phyloP scores from a whole-genome alignment of 2,329 filamentous ascomycete genomes.

The Macrophomina tecta region DNA sequence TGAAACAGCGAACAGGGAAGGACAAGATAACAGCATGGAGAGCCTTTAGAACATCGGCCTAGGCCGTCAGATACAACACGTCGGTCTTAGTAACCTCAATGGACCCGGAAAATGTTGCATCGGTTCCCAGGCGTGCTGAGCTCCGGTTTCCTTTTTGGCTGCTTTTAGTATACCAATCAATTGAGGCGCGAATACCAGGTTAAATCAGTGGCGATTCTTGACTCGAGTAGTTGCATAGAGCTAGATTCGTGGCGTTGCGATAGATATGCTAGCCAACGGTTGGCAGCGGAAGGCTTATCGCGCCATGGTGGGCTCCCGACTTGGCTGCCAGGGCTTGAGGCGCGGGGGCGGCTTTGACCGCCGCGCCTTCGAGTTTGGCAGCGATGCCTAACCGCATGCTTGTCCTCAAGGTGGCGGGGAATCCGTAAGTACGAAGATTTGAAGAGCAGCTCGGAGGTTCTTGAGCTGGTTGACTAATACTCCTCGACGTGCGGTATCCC shows the following conservation, averaged over 20 bases:
- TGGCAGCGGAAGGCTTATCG: constrained; percentile 1
- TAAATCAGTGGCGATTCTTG: not conserved
- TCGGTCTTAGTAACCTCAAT: not conserved
- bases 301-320: not conserved
- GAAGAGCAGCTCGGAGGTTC: not conserved
- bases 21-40: too few relatives aligned
- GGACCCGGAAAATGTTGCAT: not conserved
- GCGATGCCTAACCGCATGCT: not conserved
- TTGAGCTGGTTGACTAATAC: not conserved
- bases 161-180: not conserved
- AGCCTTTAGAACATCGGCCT: too few relatives aligned
- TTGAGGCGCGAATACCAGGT: not conserved
- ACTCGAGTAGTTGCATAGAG: not conserved
- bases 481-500: too few relatives aligned
- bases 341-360: not conserved
- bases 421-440: not conserved
- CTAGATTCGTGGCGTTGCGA: not conserved
- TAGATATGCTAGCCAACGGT: not conserved
- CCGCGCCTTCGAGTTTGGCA: not conserved
- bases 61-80: too few relatives aligned
- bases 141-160: not conserved
- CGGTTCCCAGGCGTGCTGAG: not conserved
- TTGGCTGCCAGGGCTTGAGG: not conserved
- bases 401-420: not conserved
- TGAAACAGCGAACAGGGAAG: too few relatives aligned